Conservation (phyloP, 192 early-diverging fungal genomes). For the Phycomyces blakesleeanus region DNA sequence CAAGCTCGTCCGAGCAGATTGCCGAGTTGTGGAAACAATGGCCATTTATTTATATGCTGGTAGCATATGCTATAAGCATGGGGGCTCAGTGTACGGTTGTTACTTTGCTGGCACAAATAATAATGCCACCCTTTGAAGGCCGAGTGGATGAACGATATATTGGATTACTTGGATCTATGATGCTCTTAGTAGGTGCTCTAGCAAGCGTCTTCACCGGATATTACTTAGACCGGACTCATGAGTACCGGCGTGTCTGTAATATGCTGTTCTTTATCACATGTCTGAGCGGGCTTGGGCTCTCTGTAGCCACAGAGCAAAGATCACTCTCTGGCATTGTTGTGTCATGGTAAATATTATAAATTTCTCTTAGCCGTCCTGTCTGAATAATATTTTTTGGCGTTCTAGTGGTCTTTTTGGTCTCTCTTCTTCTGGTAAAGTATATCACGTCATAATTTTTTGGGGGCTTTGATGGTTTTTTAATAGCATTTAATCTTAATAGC, state of each 20-base stretch:
- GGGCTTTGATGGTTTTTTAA: neutral
- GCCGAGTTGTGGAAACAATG: conserved; percentile 17
- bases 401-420: conserved; percentile 37
- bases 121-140: conserved; percentile 35
- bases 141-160: conserved; percentile 20
- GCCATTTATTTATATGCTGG: conserved; percentile 29
- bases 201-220: conserved; percentile 33
- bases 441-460: neutral
- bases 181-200: conserved; percentile 33
- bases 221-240: conserved; percentile 30
- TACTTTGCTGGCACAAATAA: conserved; percentile 38
- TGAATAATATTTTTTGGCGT: conserved; percentile 3
- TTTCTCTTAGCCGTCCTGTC: neutral
- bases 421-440: conserved; percentile 32
- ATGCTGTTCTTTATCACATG: conserved; percentile 20
- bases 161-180: conserved; percentile 29
- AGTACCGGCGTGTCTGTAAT: conserved; percentile 25
- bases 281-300: conserved; percentile 19
- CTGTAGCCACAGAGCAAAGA: conserved; percentile 14
- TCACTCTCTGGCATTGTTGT: conserved; percentile 15
- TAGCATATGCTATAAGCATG: conserved; percentile 34
- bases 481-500: conserved; percentile 27
- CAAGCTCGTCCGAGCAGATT: conserved; percentile 10
- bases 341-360: conserved; percentile 30
- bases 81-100: conserved; percentile 39